A percentile compares a stretch with the other conserved stretches of the same genome.
These are phyloP conservation scores for Podaxis sp. DNA, from an alignment of 768 basidiomycete genomes.

Conservation along the genomic window DNA sequence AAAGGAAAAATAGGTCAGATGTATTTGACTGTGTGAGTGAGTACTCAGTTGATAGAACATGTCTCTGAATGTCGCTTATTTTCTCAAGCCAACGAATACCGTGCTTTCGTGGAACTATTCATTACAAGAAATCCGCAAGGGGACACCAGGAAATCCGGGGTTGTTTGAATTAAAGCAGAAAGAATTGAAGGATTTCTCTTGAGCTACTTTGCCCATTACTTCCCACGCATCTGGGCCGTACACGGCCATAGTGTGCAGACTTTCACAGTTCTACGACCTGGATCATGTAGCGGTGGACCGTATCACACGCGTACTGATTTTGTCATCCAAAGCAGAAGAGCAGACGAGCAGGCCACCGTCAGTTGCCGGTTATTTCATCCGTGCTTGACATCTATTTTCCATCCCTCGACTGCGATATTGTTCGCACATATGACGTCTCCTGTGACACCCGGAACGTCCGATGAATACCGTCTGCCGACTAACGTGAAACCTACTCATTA, in stretches of 20 bases:
- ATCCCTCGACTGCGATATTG: background rate
- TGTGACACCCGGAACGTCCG: constrained; percentile 20
- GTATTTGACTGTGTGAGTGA: constrained; percentile 38
- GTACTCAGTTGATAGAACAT: background rate
- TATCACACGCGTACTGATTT: constrained; percentile 10
- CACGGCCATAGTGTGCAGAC: constrained; percentile 8
- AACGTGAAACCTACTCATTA: constrained; percentile 74
- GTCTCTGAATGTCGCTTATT: background rate
- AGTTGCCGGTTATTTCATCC: constrained; percentile 6
- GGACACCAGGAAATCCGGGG: constrained; percentile 30
- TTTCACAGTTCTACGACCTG: background rate
- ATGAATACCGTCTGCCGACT: constrained; percentile 61
- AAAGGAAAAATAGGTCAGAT: constrained; percentile 41
- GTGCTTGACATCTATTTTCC: background rate
- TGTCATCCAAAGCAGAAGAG: constrained; percentile 3
- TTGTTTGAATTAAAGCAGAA: background rate
- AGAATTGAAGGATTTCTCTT: background rate
- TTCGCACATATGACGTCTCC: constrained; percentile 27
- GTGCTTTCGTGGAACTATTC: constrained; percentile 45
- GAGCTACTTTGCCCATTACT: background rate
- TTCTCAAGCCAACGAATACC: constrained; percentile 48
- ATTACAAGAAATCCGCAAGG: constrained; percentile 49
- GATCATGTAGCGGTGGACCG: constrained; percentile 3
- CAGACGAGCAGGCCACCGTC: background rate
- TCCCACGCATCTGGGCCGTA: constrained; percentile 7